These are phyloP conservation scores for Byssochlamys sp. DNA, from an alignment of 2,329 filamentous ascomycete genomes.

Conservation along the genomic window DNA sequence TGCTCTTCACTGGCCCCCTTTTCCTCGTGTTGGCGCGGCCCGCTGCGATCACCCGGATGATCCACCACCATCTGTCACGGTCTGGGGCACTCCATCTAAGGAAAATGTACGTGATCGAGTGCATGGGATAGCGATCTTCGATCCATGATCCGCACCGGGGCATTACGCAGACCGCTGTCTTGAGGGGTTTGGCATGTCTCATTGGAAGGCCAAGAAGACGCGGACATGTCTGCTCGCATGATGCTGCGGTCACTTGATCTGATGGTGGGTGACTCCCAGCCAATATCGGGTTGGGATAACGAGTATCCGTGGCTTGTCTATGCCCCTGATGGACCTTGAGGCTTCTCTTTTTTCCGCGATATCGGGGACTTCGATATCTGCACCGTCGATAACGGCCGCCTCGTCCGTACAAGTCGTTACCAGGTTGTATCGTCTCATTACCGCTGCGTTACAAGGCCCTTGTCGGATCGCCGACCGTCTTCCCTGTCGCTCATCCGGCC, in stretches of 20 bases:
- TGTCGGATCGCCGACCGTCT: background rate
- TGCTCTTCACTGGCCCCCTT: background rate
- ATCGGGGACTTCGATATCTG: background rate
- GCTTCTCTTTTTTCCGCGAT: background rate
- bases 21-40: background rate
- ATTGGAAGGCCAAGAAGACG: constrained; percentile 9
- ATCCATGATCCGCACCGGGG: constrained; percentile 23
- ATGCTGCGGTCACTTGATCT: constrained; percentile 53
- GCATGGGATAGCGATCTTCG: constrained; percentile 14
- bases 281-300: constrained; percentile 7
- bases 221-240: constrained; percentile 42
- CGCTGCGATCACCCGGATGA: background rate
- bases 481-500: background rate
- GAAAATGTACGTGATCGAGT: background rate
- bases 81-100: background rate
- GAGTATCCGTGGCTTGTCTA: background rate
- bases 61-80: background rate
- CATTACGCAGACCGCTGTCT: constrained; percentile 15
- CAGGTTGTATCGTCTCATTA: background rate
- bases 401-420: background rate
- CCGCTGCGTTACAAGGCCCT: background rate
- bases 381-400: background rate
- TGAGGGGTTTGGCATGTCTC: constrained; percentile 9
- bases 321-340: background rate
- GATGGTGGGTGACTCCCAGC: constrained; percentile 21